Conservation (phyloP, 2,329 filamentous ascomycete genomes). For the Cercospora canescens region DNA sequence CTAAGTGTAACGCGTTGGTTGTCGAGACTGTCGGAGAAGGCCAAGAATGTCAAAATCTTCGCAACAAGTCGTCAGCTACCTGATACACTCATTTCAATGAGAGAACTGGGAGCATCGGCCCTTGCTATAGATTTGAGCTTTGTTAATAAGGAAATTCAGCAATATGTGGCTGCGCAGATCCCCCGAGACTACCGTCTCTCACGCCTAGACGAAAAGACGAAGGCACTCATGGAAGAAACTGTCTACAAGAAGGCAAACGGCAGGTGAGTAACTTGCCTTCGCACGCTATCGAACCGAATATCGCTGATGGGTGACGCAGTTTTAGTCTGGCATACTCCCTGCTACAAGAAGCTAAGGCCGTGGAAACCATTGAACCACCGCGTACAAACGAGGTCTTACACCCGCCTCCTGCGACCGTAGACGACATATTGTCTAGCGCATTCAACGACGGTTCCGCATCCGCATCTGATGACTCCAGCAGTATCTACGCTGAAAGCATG, state of each 20-base stretch:
- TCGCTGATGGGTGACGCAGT: background rate
- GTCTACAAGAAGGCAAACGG: slow-evolving; percentile 21
- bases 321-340: slow-evolving; percentile 23
- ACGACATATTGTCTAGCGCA: too few species aligned
- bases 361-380: too few species aligned
- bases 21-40: slow-evolving; percentile 12
- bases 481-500: background rate
- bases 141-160: slow-evolving; percentile 19
- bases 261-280: slow-evolving; percentile 20
- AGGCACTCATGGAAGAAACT: slow-evolving; percentile 16
- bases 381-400: too few species aligned
- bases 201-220: slow-evolving; percentile 4
- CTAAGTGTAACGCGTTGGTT: slow-evolving; percentile 15
- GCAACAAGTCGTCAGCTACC: slow-evolving; percentile 23
- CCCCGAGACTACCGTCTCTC: slow-evolving; percentile 9
- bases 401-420: too few species aligned
- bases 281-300: background rate
- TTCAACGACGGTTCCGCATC: too few species aligned
- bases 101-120: background rate
- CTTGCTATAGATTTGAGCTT: slow-evolving; percentile 2
- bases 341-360: too few species aligned
- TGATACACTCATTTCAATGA: slow-evolving; percentile 16
- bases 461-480: too few species aligned
- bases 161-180: slow-evolving; percentile 16
- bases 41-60: slow-evolving; percentile 21